Evolutionary conservation across 768 basidiomycete species (phyloP), one percentile per base, ranked within the genome.

Genomic region (Cystobasidium ongulense): DNA sequence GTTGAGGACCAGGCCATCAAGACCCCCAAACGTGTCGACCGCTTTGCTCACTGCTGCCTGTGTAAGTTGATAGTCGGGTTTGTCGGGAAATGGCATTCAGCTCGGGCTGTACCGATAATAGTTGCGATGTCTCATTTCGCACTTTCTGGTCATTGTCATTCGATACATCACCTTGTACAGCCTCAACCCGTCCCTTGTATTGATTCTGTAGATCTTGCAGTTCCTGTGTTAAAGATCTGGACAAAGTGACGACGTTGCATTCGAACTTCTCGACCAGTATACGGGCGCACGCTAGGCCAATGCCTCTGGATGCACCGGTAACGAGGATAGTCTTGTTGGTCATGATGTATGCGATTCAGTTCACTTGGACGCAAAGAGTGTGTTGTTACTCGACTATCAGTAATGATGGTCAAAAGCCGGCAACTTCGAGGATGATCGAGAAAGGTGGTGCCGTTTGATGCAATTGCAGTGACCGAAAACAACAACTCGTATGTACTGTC

Each of bases 1-100:
- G 29, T 65, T 68, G 65, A 74, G 74, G 33, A 75, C 39, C 31
- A 75, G 38, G 23, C 74, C 74, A 38, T 75, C 71, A 10, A 75
- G 38, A 3, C 36, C 13, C 4, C 72, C 72, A 41, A 74, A 75
- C 18, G 36, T 73, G n/a, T n/a, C 27, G 36, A 75, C 29, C 1
- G 74, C 74, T 5, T 29, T n/a, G 5, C 63, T 36, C 15, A 73
- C 74, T 4, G 74, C 74, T 29, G 61, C 59, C 72, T 75, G 27
- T 1, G 31, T 11, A 1, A 31, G 29, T 33, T 18, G 23, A 31
- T 29, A 33, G 63, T 38, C 29, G 18, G 11, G 25, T 17, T n/a
- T 18, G 54, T 27, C 57, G 50, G 33, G 27, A 46, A 43, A 10
- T 50, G 18, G n/a, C n/a, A n/a, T n/a, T 50, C 21, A 50, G 46